Evolutionary conservation across 176 grass and related monocot genomes (phyloP).

Genomic region (Panicum miliaceum): DNA sequence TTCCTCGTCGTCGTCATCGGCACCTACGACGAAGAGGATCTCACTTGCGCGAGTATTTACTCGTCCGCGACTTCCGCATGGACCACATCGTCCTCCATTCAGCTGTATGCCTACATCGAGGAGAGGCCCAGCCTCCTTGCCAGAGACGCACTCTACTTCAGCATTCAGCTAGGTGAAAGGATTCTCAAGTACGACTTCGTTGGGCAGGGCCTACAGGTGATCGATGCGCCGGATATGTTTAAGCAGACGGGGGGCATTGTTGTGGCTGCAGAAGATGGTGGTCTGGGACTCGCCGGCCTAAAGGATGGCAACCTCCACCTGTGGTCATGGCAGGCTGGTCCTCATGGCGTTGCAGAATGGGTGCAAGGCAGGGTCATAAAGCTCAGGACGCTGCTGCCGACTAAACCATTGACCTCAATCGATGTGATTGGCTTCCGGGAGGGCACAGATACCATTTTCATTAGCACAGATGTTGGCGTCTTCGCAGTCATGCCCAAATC

Average conservation of each 20-base stretch:
- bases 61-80: conserved; percentile 8
- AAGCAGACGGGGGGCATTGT: not conserved
- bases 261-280: not conserved
- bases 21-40: not conserved
- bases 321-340: conserved; percentile 22
- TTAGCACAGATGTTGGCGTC: not conserved
- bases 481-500: not conserved
- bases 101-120: not conserved
- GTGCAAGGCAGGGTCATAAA: conserved; percentile 17
- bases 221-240: not conserved
- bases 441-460: conserved; percentile 13
- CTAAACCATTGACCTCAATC: not conserved
- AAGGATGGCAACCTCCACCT: conserved; percentile 15
- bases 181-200: conserved; percentile 8
- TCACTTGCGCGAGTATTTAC: not conserved
- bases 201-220: not conserved
- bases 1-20: conserved; percentile 3
- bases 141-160: not conserved
- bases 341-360: not conserved
- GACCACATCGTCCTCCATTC: not conserved
- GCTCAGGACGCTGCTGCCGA: not conserved
- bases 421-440: conserved; percentile 24
- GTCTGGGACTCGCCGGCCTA: not conserved
- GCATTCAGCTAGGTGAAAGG: not conserved
- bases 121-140: conserved; percentile 15